phyloP scores from a whole-genome alignment of 2,329 filamentous ascomycete species.

The Beauveria australis region DNA sequence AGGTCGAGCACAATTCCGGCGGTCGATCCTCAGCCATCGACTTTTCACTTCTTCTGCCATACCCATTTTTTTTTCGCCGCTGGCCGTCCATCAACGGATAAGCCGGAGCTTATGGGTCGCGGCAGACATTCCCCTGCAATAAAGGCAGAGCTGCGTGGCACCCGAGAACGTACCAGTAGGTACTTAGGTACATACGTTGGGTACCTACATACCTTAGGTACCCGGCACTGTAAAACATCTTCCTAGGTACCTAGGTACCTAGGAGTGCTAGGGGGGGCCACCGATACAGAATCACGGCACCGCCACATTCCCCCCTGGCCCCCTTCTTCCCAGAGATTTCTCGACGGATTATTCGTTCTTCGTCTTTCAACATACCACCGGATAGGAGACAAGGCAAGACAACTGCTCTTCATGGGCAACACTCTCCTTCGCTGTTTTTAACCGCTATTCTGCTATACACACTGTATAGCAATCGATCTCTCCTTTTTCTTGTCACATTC shows the following conservation, averaged over 20 bases:
- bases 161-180: not conserved
- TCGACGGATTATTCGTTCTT: not conserved
- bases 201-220: too few species aligned
- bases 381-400: conserved; percentile 7
- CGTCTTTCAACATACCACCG: not conserved
- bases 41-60: not conserved
- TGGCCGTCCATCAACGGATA: conserved; percentile 3
- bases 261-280: not conserved
- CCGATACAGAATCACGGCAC: conserved; percentile 7
- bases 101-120: conserved; percentile 1
- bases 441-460: not conserved
- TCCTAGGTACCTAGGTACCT: not conserved
- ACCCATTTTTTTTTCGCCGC: not conserved
- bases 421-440: conserved; percentile 1
- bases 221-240: not conserved
- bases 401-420: conserved; percentile 9
- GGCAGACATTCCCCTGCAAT: not conserved
- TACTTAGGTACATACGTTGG: not conserved
- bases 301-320: conserved; percentile 13
- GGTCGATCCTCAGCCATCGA: not conserved
- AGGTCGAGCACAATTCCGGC: not conserved
- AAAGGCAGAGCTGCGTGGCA: not conserved
- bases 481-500: conserved; percentile 18
- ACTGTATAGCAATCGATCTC: not conserved
- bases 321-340: conserved; percentile 10